Conservation (phyloP, 164 flowering plant genomes). For the Annona squamosa region DNA sequence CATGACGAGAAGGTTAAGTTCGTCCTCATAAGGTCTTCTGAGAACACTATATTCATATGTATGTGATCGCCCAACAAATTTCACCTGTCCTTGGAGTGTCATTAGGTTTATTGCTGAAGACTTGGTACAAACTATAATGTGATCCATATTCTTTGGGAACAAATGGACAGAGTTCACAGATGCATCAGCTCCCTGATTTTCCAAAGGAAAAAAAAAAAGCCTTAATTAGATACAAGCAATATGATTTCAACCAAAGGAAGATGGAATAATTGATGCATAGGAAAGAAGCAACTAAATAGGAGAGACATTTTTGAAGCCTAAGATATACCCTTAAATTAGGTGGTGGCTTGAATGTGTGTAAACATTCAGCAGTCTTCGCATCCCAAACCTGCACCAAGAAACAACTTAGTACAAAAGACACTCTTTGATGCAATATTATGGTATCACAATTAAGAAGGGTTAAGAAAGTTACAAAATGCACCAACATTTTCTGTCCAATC, state of each 20-base stretch:
- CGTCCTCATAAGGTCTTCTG: background rate
- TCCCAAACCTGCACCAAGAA: slow-evolving; percentile 81
- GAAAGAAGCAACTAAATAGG: background rate
- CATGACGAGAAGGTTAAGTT: background rate
- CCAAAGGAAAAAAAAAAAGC: slow-evolving; percentile 7
- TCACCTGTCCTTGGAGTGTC: slow-evolving; percentile 99
- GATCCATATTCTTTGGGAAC: slow-evolving; percentile 84
- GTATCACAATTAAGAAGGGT: background rate
- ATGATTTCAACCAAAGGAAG: background rate
- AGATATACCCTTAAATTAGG: slow-evolving; percentile 81
- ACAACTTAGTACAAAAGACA: background rate
- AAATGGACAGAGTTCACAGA: slow-evolving; percentile 92
- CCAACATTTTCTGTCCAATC: slow-evolving; percentile 91
- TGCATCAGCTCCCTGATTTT: slow-evolving; percentile 89
- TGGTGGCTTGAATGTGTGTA: slow-evolving; percentile 96
- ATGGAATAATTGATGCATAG: background rate
- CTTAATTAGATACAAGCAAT: background rate
- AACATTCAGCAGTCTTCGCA: slow-evolving; percentile 77
- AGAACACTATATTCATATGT: background rate
- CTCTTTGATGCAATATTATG: background rate
- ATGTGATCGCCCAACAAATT: too few species aligned
- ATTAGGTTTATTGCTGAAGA: slow-evolving; percentile 90
- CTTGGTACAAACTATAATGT: slow-evolving; percentile 89
- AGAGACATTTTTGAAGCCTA: slow-evolving; percentile 5
- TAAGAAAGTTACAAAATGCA: background rate